These are phyloP conservation scores for Corinectria fuckeliana DNA, from an alignment of 2,329 filamentous ascomycete species.

Conservation along the genomic window DNA sequence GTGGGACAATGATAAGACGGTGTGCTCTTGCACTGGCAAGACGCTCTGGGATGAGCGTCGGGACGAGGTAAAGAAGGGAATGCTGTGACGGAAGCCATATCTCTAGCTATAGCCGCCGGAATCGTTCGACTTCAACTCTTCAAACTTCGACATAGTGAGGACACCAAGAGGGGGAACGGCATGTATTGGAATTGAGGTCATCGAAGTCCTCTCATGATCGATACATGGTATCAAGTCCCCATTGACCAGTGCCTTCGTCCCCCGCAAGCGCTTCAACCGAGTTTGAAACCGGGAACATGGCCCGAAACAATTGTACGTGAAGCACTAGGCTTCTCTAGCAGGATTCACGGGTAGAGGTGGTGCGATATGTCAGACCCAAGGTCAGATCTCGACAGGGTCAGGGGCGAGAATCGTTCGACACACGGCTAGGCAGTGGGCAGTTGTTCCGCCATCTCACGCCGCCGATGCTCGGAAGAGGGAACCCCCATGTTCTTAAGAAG, in stretches of 20 bases:
- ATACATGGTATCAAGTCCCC: constrained; percentile 9
- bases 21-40: constrained; percentile 97
- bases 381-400: constrained; percentile 29
- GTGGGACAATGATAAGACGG: constrained; percentile 98
- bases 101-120: constrained; percentile 12
- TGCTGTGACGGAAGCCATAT: constrained; percentile 66
- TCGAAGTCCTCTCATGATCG: constrained; percentile 26
- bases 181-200: constrained; percentile 19
- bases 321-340: constrained; percentile 20
- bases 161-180: constrained; percentile 17
- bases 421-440: constrained; percentile 18
- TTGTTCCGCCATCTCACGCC: constrained; percentile 1
- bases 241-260: constrained; percentile 9
- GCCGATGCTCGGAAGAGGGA: constrained; percentile 8
- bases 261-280: constrained; percentile 9
- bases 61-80: constrained; percentile 88
- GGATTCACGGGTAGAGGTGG: constrained; percentile 28
- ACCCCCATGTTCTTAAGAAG: not conserved
- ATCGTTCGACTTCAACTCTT: constrained; percentile 9
- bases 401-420: constrained; percentile 31
- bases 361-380: constrained; percentile 28
- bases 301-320: constrained; percentile 20
- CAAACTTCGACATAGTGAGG: constrained; percentile 3
- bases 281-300: constrained; percentile 28
- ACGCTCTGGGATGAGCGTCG: constrained; percentile 96